Base-by-base conservation (phyloP, 2,329 filamentous ascomycete species). In the Aspergillus viridinutans region DNA sequence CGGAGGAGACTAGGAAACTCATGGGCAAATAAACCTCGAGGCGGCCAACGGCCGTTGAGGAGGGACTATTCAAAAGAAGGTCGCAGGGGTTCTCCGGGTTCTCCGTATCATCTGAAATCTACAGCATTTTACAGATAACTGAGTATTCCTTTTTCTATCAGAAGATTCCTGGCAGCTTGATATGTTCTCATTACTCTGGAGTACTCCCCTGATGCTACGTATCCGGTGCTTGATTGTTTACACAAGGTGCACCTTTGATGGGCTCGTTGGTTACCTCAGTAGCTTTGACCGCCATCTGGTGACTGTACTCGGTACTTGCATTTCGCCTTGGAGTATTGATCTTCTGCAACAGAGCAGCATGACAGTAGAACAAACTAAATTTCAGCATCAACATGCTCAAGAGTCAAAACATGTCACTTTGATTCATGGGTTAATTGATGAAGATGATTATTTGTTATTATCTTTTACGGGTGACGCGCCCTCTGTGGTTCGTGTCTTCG, bases 401-500 rank as follows among this genome's bases (percentile, higher is more conserved):
- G n/a, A n/a, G n/a, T n/a, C n/a, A 28, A 9, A 28, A 28, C 26
- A 28, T 28, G 8, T 28, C 26, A 9, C 8, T 28, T 28, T 28
- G 6, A 28, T 32, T 10, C 10, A 32, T 32, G 10, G 3, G 12
- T 14, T 14, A 2, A 32, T 12, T 32, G 12, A 32, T 32, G 2
- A 14, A 32, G 29, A 12, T 32, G 29, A 32, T 32, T 32, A 32
- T 32, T 32, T 32, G 29, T 32, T 32, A 32, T 32, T 14, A 32
- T 14, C 12, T 14, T 14, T 32, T 6, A 12, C 29, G 29, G 29
- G 4, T 12, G 29, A 45, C 42, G 23, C 42, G 42, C 42, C 42
- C 42, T 45, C 4, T n/a, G 23, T 56, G 64, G 64, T 60, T 64
- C 64, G 64, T 61, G 62, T 58, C 54, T 42, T 52, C 53, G 20